Base-by-base conservation (phyloP, 495 filamentous ascomycete genomes). In the Xylaria scruposa region DNA sequence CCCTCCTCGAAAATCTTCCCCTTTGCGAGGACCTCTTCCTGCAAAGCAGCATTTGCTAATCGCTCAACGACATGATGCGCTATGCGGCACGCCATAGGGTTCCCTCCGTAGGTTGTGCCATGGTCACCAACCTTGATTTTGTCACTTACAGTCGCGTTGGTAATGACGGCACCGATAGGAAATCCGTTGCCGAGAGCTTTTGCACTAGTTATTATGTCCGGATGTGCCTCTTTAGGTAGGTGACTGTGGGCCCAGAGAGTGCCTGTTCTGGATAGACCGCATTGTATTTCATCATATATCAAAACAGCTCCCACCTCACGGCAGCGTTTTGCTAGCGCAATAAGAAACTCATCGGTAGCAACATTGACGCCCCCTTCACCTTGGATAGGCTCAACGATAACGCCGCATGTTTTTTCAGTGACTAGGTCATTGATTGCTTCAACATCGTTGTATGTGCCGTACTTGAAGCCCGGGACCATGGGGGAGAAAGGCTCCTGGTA, bases 331-430 rank as follows among this genome's bases (percentile, higher is more conserved):
- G 91, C 91, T 13, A 99, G 86, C 0, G 93, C 91, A 12, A 85
- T 70, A 9, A 98, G 85, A 80, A 98, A 99, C 71, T 92, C 91
- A 3, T 91, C 88, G 5, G 87, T 92, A 3, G 93, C 96, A 13
- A 93, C 89, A 73, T 94, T 92, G 46, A 99, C 91, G 72, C 96
- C 96, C 47, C 96, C 96, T 83, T 99, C 96, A 49, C 96, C 96
- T 83, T 99, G 96, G 73, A 99, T 98, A 17, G 96, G 96, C 85
- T 99, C 96, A 29, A 98, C 88, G 62, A 99, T 93, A n/a, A 98
- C 96, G 74, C 94, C 93, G 78, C 94, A 97, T 1, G 97, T 98
- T 66, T 91, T 88, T 6, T 92, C 90, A 0, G 92, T 97, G 38
- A 99, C 88, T 10, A 97, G 84, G 2, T 85, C 83, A 40, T 90